Percentiles rank a stretch among this genome's conserved stretches.
phyloP scores from a whole-genome alignment of 768 basidiomycete species.

The Pisolithus microcarpus region DNA sequence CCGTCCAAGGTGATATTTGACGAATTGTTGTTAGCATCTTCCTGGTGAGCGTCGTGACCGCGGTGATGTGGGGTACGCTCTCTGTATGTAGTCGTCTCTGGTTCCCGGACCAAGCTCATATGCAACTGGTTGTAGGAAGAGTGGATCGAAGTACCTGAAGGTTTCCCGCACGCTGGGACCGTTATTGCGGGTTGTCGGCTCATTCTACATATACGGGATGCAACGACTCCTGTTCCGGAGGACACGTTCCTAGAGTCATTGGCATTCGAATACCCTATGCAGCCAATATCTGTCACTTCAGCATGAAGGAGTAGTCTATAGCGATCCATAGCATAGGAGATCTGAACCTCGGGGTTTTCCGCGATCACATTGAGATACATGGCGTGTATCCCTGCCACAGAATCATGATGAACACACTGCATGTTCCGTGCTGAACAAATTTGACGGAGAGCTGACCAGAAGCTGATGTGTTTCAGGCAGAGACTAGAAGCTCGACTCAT shows the following conservation, averaged over 20 bases:
- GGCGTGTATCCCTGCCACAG: too few relatives aligned
- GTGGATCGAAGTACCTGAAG: constrained; percentile 5
- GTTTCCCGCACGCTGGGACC: neutral
- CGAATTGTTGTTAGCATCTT: neutral
- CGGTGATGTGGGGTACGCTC: constrained; percentile 3
- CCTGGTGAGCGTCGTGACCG: neutral
- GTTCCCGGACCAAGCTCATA: neutral
- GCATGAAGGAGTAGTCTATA: too few relatives aligned
- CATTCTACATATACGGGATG: constrained; percentile 1
- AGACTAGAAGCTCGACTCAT: too few relatives aligned
- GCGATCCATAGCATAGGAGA: too few relatives aligned
- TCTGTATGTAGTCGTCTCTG: neutral
- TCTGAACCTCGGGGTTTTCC: too few relatives aligned
- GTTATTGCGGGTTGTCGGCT: constrained; percentile 5
- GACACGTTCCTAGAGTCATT: neutral
- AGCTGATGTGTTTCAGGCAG: too few relatives aligned
- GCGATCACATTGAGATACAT: too few relatives aligned
- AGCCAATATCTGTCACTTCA: neutral
- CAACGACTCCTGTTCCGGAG: neutral
- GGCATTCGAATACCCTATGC: neutral
- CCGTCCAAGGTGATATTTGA: neutral
- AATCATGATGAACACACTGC: too few relatives aligned
- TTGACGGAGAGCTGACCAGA: too few relatives aligned
- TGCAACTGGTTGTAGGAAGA: neutral
- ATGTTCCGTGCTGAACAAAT: too few relatives aligned